A percentile compares a stretch with the other conserved stretches of the same genome.
Conservation (phyloP, 306 rosid species). For the Cucurbita maxima region DNA sequence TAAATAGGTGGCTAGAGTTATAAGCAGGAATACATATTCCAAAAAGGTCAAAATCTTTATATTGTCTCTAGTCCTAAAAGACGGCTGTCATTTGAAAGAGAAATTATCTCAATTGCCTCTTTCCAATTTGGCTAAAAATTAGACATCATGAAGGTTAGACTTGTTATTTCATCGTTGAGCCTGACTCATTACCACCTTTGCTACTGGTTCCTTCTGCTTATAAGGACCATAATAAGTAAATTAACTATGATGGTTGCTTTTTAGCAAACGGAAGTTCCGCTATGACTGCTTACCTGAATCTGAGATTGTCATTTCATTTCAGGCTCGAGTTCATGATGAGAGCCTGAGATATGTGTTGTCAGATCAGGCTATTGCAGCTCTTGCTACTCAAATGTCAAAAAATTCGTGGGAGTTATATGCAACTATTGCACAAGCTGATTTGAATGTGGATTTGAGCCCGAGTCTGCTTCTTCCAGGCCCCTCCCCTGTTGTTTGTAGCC, state of each 20-base stretch:
- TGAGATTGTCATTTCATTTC: conserved; percentile 23
- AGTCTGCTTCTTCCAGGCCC: conserved; percentile 36
- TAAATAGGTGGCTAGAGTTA: background rate
- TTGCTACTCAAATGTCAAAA: conserved; percentile 41
- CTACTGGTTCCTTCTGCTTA: background rate
- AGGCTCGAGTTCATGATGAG: conserved; percentile 96
- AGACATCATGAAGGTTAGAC: background rate
- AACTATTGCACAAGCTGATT: conserved; percentile 45
- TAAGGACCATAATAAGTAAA: background rate
- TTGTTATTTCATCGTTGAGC: background rate
- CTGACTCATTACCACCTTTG: background rate
- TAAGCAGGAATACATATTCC: background rate
- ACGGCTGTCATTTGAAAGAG: background rate
- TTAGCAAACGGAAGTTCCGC: background rate
- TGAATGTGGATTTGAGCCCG: conserved; percentile 31
- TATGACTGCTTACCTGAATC: conserved; percentile 9
- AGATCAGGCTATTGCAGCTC: conserved; percentile 69
- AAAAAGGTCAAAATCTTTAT: background rate
- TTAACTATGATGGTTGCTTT: background rate
- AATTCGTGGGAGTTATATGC: conserved; percentile 27
- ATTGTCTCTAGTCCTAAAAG: background rate
- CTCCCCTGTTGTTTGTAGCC: conserved; percentile 65
- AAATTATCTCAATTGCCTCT: background rate
- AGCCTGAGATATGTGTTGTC: conserved; percentile 70
- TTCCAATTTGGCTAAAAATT: background rate